A percentile compares a stretch with the other conserved stretches of the same genome.
These are phyloP conservation scores for Vanderwaltozyma polyspora DNA, from an alignment of 805 yeast species.

Conservation along the genomic window DNA sequence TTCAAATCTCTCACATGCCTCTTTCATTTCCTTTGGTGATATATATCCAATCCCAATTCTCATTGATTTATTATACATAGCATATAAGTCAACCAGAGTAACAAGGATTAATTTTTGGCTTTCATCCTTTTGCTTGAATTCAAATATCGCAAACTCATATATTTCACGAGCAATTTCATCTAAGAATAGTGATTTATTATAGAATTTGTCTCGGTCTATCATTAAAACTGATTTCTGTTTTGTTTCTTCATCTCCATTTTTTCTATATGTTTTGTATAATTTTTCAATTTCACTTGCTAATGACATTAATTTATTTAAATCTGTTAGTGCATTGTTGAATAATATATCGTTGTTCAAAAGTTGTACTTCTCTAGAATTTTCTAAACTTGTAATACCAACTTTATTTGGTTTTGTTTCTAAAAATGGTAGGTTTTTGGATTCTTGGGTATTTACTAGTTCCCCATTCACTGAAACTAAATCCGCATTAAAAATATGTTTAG, in stretches of 20 bases:
- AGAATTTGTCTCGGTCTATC: slow-evolving; percentile 27
- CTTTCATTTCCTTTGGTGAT: slow-evolving; percentile 54
- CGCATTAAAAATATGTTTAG: slow-evolving; percentile 14
- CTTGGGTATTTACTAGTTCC: slow-evolving; percentile 5
- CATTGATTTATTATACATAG: slow-evolving; percentile 52
- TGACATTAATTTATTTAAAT: slow-evolving; percentile 64
- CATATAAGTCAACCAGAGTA: slow-evolving; percentile 51
- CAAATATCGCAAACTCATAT: slow-evolving; percentile 49
- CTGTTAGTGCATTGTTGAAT: slow-evolving; percentile 59
- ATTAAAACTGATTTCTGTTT: slow-evolving; percentile 13
- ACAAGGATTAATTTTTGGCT: slow-evolving; percentile 40
- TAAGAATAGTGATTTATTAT: slow-evolving; percentile 33
- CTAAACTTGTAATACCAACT: slow-evolving; percentile 64
- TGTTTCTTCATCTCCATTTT: slow-evolving; percentile 3
- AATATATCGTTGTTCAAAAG: slow-evolving; percentile 49
- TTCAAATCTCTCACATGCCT: slow-evolving; percentile 49
- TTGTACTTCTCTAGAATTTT: slow-evolving; percentile 42
- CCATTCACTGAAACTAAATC: slow-evolving; percentile 28
- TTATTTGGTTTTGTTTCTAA: slow-evolving; percentile 24
- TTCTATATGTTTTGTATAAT: slow-evolving; percentile 33
- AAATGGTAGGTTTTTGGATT: slow-evolving; percentile 6
- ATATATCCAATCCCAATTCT: slow-evolving; percentile 57
- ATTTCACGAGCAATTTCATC: slow-evolving; percentile 71
- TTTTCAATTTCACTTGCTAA: slow-evolving; percentile 62
- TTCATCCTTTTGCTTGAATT: slow-evolving; percentile 23